Conservation (phyloP, 441 rosid species). For the Bruguiera hainesii region DNA sequence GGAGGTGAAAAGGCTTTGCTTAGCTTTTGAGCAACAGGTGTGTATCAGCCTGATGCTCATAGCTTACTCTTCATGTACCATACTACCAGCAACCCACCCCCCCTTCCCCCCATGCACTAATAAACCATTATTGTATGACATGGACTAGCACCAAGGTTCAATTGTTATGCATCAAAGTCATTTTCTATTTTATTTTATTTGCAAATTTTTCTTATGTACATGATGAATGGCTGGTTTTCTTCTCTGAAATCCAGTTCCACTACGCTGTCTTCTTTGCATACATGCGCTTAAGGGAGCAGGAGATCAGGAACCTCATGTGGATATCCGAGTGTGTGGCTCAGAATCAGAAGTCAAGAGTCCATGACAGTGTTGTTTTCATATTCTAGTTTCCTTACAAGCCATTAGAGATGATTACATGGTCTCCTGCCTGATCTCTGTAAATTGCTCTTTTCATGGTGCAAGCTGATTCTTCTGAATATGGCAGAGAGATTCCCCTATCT, state of each 20-base stretch:
- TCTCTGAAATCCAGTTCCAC: constrained; percentile 68
- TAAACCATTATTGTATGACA: too few species aligned
- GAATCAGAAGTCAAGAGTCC: constrained; percentile 96
- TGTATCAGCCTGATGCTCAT: constrained; percentile 7
- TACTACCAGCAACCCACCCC: too few species aligned
- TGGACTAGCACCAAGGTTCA: constrained; percentile 3
- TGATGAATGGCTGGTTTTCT: constrained; percentile 5
- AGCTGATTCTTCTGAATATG: constrained; percentile 21
- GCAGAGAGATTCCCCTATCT: constrained; percentile 16
- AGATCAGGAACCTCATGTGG: constrained; percentile 98
- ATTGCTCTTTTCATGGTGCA: constrained; percentile 18
- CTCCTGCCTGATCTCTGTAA: constrained; percentile 25
- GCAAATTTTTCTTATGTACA: background rate
- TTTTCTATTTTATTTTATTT: background rate
- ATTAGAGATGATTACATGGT: background rate
- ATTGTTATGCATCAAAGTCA: background rate
- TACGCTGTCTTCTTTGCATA: constrained; percentile 90
- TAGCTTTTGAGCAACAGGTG: constrained; percentile 97
- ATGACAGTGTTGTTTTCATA: constrained; percentile 94
- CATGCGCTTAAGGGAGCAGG: constrained; percentile 97
- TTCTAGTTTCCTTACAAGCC: constrained; percentile 35
- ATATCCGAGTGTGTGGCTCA: constrained; percentile 97
- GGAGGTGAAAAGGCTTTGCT: constrained; percentile 96
- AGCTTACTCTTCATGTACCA: background rate
- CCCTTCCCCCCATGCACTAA: too few species aligned